Percentiles rank a stretch among this genome's conserved stretches.
phyloP scores from a whole-genome alignment of 179 eudicot genomes.

The Nepenthes alata region DNA sequence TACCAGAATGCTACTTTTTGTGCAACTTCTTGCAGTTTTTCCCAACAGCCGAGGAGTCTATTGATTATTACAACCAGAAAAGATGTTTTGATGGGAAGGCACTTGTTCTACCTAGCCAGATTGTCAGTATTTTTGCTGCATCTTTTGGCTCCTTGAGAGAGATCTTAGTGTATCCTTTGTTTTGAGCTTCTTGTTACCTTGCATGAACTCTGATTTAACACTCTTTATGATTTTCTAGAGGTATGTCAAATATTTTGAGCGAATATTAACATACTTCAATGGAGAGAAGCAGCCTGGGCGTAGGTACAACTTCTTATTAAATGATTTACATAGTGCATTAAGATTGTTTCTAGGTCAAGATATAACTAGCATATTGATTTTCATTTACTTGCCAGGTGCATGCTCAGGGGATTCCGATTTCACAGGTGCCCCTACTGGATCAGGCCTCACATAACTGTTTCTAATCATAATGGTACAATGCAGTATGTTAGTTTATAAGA shows the following conservation, averaged over 20 bases:
- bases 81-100: constrained; percentile 91
- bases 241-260: constrained; percentile 91
- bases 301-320: constrained; percentile 37
- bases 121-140: constrained; percentile 41
- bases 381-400: constrained; percentile 41
- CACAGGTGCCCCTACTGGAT: constrained; percentile 95
- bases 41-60: constrained; percentile 97
- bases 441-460: constrained; percentile 80
- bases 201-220: constrained; percentile 7
- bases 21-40: constrained; percentile 45
- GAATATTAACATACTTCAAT: constrained; percentile 59
- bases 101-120: constrained; percentile 97
- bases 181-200: constrained; percentile 3
- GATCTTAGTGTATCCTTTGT: background rate
- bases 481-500: background rate
- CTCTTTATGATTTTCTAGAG: constrained; percentile 30
- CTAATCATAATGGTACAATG: constrained; percentile 68
- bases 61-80: constrained; percentile 87
- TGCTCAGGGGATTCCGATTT: constrained; percentile 90
- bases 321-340: background rate
- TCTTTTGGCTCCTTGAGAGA: constrained; percentile 1
- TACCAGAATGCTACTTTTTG: background rate
- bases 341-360: background rate
- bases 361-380: background rate
- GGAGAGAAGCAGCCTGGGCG: constrained; percentile 93